Conservation (phyloP, 768 basidiomycete genomes). For the Cubamyces sp. region DNA sequence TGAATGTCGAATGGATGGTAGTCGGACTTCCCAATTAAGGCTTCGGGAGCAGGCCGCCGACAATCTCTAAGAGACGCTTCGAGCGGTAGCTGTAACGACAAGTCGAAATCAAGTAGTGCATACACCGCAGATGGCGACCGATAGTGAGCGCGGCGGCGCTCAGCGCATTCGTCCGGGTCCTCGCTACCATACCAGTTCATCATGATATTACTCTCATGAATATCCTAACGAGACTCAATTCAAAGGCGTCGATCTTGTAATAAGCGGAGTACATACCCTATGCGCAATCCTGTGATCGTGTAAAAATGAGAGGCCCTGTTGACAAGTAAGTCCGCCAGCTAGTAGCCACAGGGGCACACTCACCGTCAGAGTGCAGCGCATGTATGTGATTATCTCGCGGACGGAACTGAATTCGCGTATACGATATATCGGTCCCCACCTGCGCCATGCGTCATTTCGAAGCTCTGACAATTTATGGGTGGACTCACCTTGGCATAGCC, state of each 20-base stretch:
- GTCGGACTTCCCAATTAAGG: not conserved
- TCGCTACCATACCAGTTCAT: not conserved
- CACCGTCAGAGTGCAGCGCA: too few species aligned
- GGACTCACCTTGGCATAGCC: conserved; percentile 10
- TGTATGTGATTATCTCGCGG: too few species aligned
- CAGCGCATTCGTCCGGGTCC: not conserved
- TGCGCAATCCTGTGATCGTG: not conserved
- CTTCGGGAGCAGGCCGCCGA: not conserved
- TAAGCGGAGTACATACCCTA: not conserved
- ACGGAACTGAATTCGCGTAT: too few species aligned
- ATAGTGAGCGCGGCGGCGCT: not conserved
- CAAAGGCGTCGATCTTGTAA: too few species aligned
- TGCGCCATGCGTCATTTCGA: not conserved
- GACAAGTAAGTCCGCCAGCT: too few species aligned
- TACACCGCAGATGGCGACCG: not conserved
- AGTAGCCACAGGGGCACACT: too few species aligned
- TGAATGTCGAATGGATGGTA: not conserved
- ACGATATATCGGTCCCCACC: not conserved
- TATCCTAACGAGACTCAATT: not conserved
- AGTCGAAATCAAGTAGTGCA: conserved; percentile 2
- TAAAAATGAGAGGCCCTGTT: not conserved
- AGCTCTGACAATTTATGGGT: not conserved
- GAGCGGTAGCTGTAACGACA: not conserved
- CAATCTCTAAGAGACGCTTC: not conserved
- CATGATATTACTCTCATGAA: conserved; percentile 1